A percentile compares a stretch with the other conserved stretches of the same genome.
phyloP scores from a whole-genome alignment of 495 filamentous ascomycete species.

The Massariosphaeria phaeospora region DNA sequence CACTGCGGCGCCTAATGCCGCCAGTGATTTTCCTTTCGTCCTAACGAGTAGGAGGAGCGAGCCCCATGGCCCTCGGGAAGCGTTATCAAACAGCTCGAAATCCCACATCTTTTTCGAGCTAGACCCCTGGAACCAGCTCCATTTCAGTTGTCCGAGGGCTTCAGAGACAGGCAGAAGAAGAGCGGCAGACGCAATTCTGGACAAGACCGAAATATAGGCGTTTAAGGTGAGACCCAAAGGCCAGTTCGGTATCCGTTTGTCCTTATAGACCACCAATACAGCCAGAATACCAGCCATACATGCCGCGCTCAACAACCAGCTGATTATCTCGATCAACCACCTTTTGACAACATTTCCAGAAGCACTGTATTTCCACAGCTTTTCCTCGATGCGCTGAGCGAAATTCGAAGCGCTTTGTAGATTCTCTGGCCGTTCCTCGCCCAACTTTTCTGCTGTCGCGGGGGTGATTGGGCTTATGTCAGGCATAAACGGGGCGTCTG shows the following conservation, averaged over 20 bases:
- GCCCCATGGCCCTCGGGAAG: conserved; percentile 26
- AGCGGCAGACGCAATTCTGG: conserved; percentile 3
- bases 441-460: conserved; percentile 5
- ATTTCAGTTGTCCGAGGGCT: conserved; percentile 30
- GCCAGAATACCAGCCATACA: conserved; percentile 23
- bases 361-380: conserved; percentile 17
- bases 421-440: background rate
- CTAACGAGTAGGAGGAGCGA: conserved; percentile 22
- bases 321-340: conserved; percentile 24
- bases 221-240: conserved; percentile 14
- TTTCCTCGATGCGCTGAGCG: conserved; percentile 18
- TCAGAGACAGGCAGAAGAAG: conserved; percentile 18
- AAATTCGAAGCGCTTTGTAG: background rate
- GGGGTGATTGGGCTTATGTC: conserved; percentile 16
- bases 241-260: conserved; percentile 9
- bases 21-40: conserved; percentile 17
- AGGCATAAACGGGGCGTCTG: conserved; percentile 1
- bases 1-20: conserved; percentile 20
- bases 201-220: conserved; percentile 5
- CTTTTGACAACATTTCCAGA: conserved; percentile 10
- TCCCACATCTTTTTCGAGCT: conserved; percentile 25
- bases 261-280: conserved; percentile 6
- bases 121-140: conserved; percentile 22
- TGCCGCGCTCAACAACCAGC: conserved; percentile 16
- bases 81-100: conserved; percentile 29